Conservation (phyloP, 805 yeast genomes). For the Kluyveromyces lactis region DNA sequence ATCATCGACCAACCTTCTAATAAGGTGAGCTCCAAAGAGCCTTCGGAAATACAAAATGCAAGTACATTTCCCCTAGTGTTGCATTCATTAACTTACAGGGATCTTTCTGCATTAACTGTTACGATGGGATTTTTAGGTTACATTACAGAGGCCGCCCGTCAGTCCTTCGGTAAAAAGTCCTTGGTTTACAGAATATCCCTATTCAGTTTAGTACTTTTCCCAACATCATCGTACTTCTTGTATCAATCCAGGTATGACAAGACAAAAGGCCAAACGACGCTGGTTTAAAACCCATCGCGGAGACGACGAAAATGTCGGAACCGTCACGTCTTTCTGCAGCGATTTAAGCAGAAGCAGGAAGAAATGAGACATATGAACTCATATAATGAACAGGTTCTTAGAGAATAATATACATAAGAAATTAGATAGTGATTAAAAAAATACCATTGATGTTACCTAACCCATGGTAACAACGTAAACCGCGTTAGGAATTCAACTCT, state of each 20-base stretch:
- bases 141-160: constrained; percentile 14
- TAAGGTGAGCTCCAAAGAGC: constrained; percentile 8
- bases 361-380: constrained; percentile 3
- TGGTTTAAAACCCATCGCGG: too few relatives aligned
- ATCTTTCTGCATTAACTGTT: constrained; percentile 14
- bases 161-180: constrained; percentile 15
- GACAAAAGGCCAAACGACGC: not conserved
- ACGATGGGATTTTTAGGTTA: constrained; percentile 19
- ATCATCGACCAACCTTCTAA: constrained; percentile 14
- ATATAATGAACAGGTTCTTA: not conserved
- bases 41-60: constrained; percentile 3
- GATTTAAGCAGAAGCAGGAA: too few relatives aligned
- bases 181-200: constrained; percentile 12
- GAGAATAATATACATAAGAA: not conserved
- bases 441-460: too few relatives aligned
- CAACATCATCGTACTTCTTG: constrained; percentile 8
- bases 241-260: constrained; percentile 2
- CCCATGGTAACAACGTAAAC: too few relatives aligned
- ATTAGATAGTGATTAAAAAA: too few relatives aligned
- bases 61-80: constrained; percentile 2
- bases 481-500: too few relatives aligned
- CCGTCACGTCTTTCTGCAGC: too few relatives aligned
- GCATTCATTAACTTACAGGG: constrained; percentile 15
- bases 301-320: too few relatives aligned
- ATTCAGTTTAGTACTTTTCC: constrained; percentile 14